Conservation (phyloP, 345 rosid genomes). For the Brassica carinata region DNA sequence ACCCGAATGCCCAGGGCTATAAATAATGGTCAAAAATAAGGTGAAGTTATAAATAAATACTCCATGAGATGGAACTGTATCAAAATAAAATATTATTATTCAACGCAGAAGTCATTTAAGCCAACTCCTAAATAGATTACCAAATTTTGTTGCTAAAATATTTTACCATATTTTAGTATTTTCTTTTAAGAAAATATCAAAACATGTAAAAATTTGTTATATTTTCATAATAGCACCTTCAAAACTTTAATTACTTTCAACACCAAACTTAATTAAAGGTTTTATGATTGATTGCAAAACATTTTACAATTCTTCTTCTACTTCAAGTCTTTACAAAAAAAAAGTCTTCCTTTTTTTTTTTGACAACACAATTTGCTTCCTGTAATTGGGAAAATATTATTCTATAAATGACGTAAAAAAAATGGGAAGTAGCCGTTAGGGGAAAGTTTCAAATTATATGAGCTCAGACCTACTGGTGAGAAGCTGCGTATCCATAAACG, state of each 20-base stretch:
- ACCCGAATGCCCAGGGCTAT: too few relatives aligned
- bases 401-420: conserved; percentile 18
- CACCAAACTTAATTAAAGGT: too few relatives aligned
- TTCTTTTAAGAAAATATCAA: neutral
- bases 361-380: neutral
- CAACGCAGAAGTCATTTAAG: neutral
- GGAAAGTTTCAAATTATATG: conserved; percentile 25
- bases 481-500: neutral
- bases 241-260: neutral
- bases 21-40: neutral
- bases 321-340: too few relatives aligned
- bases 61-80: neutral
- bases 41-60: conserved; percentile 20
- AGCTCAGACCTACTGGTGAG: conserved; percentile 25
- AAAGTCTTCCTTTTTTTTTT: too few relatives aligned
- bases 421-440: conserved; percentile 36
- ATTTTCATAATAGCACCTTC: neutral
- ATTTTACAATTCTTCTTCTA: too few relatives aligned
- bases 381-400: neutral
- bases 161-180: neutral
- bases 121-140: neutral
- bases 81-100: neutral
- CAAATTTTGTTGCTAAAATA: neutral
- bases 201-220: neutral
- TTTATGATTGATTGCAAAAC: too few relatives aligned